These are phyloP conservation scores for Vaccinium myrtillus DNA, from an alignment of 148 eudicot species.

Conservation along the genomic window DNA sequence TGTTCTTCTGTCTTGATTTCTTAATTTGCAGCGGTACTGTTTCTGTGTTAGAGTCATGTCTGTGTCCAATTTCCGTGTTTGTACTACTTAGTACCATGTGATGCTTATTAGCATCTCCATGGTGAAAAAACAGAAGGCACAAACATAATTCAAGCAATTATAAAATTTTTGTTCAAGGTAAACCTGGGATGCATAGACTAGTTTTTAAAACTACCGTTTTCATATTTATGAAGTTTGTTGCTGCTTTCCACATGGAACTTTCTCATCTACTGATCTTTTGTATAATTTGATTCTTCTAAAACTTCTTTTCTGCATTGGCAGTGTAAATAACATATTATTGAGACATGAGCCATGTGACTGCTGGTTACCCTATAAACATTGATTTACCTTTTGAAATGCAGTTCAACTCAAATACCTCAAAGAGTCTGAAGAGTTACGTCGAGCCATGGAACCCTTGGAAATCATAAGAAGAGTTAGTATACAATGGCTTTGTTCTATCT, in stretches of 20 bases:
- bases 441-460: slow-evolving; percentile 64
- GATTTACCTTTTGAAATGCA: slow-evolving; percentile 28
- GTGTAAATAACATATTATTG: not conserved
- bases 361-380: not conserved
- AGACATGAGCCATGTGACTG: not conserved
- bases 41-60: not conserved
- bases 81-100: not conserved
- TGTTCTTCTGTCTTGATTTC: too few relatives aligned
- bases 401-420: slow-evolving; percentile 45
- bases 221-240: not conserved
- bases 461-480: slow-evolving; percentile 67
- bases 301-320: not conserved
- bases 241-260: not conserved
- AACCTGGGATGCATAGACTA: too few relatives aligned
- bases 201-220: too few relatives aligned
- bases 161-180: not conserved
- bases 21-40: too few relatives aligned
- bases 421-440: slow-evolving; percentile 72
- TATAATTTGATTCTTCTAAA: not conserved
- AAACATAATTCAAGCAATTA: too few relatives aligned
- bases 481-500: slow-evolving; percentile 10
- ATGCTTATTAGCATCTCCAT: too few relatives aligned
- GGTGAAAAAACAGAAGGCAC: too few relatives aligned
- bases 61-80: not conserved
- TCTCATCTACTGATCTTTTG: not conserved